A percentile compares a stretch with the other conserved stretches of the same genome.
Conservation (phyloP, 2,329 filamentous ascomycete species). For the Paecilomyces variotii region DNA sequence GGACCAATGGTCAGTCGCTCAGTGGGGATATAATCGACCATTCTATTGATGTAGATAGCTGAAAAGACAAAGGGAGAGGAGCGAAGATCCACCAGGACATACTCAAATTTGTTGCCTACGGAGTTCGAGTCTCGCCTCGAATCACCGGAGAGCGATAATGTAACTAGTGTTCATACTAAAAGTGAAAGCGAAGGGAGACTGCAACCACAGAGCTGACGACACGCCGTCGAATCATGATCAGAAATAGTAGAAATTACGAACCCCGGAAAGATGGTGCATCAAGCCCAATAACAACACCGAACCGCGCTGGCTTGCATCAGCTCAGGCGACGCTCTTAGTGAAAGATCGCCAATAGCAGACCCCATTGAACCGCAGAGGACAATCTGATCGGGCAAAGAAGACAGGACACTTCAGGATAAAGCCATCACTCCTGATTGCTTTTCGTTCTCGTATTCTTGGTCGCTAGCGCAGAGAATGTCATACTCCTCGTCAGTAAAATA, state of each 20-base stretch:
- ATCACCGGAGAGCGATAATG: not conserved
- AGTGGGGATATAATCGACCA: not conserved
- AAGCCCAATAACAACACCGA: not conserved
- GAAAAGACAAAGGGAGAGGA: not conserved
- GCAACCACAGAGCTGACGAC: not conserved
- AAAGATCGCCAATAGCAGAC: not conserved
- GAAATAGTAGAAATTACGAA: not conserved
- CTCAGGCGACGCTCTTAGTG: not conserved
- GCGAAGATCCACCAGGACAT: not conserved
- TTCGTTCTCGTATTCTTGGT: slow-evolving; percentile 66
- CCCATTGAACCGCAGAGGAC: not conserved
- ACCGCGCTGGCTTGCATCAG: not conserved
- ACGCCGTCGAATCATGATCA: not conserved
- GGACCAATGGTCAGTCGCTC: not conserved
- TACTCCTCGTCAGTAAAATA: slow-evolving; percentile 98
- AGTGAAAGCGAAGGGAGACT: not conserved
- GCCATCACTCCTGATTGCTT: slow-evolving; percentile 12
- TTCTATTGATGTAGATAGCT: not conserved
- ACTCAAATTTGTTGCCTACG: not conserved
- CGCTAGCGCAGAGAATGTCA: slow-evolving; percentile 89
- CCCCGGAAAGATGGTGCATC: not conserved
- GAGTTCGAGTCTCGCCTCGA: not conserved
- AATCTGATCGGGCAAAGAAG: not conserved
- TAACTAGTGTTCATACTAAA: not conserved
- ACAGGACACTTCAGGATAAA: not conserved